Evolutionary conservation across 257 asterid genomes (phyloP), one percentile per base, ranked within the genome.

Genomic region (Solanum chilense): DNA sequence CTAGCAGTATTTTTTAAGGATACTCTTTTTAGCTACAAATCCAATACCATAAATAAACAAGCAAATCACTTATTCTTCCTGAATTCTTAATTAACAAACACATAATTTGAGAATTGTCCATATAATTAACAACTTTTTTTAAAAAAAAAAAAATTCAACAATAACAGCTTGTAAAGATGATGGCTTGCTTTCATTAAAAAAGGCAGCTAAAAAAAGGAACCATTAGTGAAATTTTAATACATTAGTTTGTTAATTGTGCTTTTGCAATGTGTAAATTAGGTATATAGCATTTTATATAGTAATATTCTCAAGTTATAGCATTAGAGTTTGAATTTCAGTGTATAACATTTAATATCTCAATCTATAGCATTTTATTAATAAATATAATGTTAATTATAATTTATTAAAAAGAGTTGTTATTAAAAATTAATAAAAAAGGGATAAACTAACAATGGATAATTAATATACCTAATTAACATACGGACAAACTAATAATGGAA

Each of bases 131-230:
- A 62, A 23, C 23, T 23, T 10, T 37, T 23, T 56, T 64, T 49
- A 1, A 35, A 35, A 5, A 37, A 37, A 35, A 3, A 31, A 3
- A 6, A 58, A 29, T 25, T 8, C 83, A 37, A 73, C n/a, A 76
- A 18, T 77, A 82, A 76, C 85, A 88, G 85, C 84, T 88, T 64
- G 75, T 47, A 52, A 82, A 82, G 86, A 85, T 80, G 75, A 87
- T 83, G 56, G 74, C 25, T 84, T 77, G 84, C 80, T 89, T 84
- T 87, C 88, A 80, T 31, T 37, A 49, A n/a, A 84, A 87, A 82
- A 35, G 64, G 64, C 66, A 74, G 25, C 16, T 83, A 73, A 31
- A 66, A 31, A 66, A 74, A 13, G 37, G 64, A 44, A 45, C 10
- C 27, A 47, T 47, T 73, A 15, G 41, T 29, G 68, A 21, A 80